Base-by-base conservation (phyloP, 2,329 filamentous ascomycete genomes). In the Botrytis elliptica region DNA sequence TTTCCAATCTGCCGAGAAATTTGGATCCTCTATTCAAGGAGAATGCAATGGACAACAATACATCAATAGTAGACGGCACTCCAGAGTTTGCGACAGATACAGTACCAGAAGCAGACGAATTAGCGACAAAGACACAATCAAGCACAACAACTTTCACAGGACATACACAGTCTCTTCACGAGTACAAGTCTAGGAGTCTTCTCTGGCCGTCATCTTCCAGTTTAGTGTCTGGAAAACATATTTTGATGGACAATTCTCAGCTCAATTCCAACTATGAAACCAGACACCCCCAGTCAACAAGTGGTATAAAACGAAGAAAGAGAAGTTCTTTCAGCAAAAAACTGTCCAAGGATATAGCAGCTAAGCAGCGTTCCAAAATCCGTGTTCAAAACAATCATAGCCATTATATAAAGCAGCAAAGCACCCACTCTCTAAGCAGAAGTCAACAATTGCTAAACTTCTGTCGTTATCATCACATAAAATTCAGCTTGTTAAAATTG, bases 361-460 rank as follows among this genome's bases (percentile, higher is more conserved):
- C 62, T 74, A 70, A 70, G 69, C 73, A 73, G 72, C 60, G 40
- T 36, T 63, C 42, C 55, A 42, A 60, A 57, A 55, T 62, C 42
- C 63, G 9, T 46, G n/a, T 49, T 20, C 55, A 70, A 22, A 62
- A 70, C 55, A 46, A 46, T 25, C 40, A 46, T 46, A 20, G 22
- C 20, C 44, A n/a, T 42, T 20, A 62, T 46, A 29, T 29, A 62
- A 55, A 60, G n/a, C 59, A 29, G 49, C 66, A 57, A 57, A 68
- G 36, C 49, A 42, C 66, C 38, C 25, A 25, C 6, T 40, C 33
- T 40, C 46, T 20, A 46, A 65, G 40, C 52, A 57, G 66, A 42
- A 22, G 66, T 68, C 66, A 57, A 57, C 66, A 33, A 12, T 22
- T 57, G 49, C 55, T 68, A n/a, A 68, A 42, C 18, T 57, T 68